Base-by-base conservation (phyloP, 108 stramenopile genomes). In the Seminavis robusta region DNA sequence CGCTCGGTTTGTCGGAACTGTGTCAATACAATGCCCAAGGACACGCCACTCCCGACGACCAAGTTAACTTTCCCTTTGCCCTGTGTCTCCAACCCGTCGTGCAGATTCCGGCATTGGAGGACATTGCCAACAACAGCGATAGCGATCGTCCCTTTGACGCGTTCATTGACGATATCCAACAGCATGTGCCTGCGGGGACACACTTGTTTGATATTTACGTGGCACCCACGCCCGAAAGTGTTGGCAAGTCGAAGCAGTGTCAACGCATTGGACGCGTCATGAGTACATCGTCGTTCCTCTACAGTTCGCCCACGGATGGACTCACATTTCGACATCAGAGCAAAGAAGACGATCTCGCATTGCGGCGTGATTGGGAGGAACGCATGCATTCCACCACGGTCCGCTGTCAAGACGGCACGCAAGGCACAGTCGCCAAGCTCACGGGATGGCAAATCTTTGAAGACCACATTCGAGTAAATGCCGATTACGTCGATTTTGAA, bases 301-400 rank as follows among this genome's bases (percentile, higher is more conserved):
- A n/a, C 3, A 52, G 48, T 28, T 10, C 49, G 10, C 61, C 26
- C 15, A 33, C 62, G 19, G 55, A 64, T 48, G 36, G 41, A 4
- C 29, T 70, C 7, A 56, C 63, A 31, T 70, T 70, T 38, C 58
- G 59, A n/a, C 68, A 70, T 55, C 68, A 70, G 33, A 46, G 32
- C 21, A 70, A 70, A 24, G 68, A 70, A 16, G 68, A 59, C 42
- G 68, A 70, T 40, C 63, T 52, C 33, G 52, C 19, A 8, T 47
- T 63, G 25, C 27, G 46, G 38, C 68, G 61, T 9, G 28, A 61
- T 2, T 70, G 68, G 68, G 36, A 53, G 10, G 19, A 30, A 4
- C 30, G 32, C 1, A n/a, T 52, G 2, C 21, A 25, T 19, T 33
- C 46, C 6, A 47, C 56, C 7, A 56, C 28, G 27, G 52, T 37